Conservation (phyloP, 306 rosid species). For the Oemleria cerasiformis region DNA sequence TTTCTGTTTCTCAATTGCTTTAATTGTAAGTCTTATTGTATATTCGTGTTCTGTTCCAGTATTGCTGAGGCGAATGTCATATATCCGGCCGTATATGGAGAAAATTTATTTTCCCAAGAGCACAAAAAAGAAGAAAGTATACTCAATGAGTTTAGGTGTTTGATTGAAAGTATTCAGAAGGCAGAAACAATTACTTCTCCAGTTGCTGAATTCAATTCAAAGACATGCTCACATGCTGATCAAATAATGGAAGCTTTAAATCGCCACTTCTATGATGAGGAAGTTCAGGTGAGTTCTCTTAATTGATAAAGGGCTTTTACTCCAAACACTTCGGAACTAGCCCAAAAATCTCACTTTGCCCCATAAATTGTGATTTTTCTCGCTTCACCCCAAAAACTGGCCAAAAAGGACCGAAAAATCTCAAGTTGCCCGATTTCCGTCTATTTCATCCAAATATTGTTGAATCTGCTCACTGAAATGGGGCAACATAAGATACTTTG, state of each 20-base stretch:
- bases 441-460: too few relatives aligned
- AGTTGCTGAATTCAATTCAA: conserved; percentile 57
- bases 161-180: conserved; percentile 66
- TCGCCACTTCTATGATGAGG: conserved; percentile 68
- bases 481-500: too few relatives aligned
- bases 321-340: too few relatives aligned
- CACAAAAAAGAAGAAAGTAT: conserved; percentile 66
- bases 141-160: conserved; percentile 65
- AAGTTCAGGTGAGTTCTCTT: conserved; percentile 64
- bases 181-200: conserved; percentile 55
- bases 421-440: too few relatives aligned
- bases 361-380: too few relatives aligned
- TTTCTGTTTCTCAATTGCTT: background rate
- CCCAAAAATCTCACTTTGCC: too few relatives aligned
- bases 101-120: conserved; percentile 56
- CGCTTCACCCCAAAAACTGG: too few relatives aligned
- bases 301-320: conserved; percentile 4
- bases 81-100: conserved; percentile 78
- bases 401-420: too few relatives aligned
- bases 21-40: conserved; percentile 7
- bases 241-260: conserved; percentile 69
- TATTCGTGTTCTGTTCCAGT: conserved; percentile 38
- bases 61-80: conserved; percentile 78
- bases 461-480: too few relatives aligned
- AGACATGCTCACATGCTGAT: conserved; percentile 70